Evolutionary conservation across 495 filamentous ascomycete species (phyloP).

Genomic region (Parmelia sp.): DNA sequence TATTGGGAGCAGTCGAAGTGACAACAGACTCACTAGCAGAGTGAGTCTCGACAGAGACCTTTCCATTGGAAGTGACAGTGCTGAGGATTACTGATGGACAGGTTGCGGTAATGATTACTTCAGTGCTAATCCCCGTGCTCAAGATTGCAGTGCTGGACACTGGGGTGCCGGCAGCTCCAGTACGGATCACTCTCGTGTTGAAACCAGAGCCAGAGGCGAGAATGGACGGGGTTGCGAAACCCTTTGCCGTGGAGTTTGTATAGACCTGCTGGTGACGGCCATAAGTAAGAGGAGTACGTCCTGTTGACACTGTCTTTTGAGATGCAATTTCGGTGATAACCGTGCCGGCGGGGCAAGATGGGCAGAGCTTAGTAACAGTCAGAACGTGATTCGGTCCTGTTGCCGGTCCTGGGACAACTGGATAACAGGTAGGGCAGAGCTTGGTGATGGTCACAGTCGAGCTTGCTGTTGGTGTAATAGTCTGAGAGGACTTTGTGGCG

Average conservation of each 20-base stretch:
- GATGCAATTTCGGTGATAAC: not conserved
- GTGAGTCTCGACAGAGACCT: not conserved
- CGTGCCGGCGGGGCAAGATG: not conserved
- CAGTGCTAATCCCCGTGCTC: too few species aligned
- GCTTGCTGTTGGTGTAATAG: not conserved
- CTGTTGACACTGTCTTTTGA: not conserved
- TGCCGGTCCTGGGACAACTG: not conserved
- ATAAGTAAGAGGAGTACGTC: not conserved
- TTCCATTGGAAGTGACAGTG: not conserved
- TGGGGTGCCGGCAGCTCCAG: not conserved
- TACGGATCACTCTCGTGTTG: not conserved
- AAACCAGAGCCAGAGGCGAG: constrained; percentile 2
- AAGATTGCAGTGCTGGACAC: too few species aligned
- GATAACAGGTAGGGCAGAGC: constrained; percentile 8
- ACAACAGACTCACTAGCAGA: not conserved
- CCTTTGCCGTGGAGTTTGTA: not conserved
- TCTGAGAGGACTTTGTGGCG: not conserved
- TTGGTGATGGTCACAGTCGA: constrained; percentile 2
- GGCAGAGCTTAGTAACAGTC: not conserved
- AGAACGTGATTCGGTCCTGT: not conserved
- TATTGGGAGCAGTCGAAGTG: not conserved
- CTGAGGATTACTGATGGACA: not conserved
- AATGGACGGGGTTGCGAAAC: not conserved
- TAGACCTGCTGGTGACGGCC: not conserved
- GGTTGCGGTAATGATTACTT: not conserved